A percentile compares a stretch with the other conserved stretches of the same genome.
Evolutionary conservation across 169 alveolate genomes (phyloP).

Genomic region (Sarcocystis neurona): DNA sequence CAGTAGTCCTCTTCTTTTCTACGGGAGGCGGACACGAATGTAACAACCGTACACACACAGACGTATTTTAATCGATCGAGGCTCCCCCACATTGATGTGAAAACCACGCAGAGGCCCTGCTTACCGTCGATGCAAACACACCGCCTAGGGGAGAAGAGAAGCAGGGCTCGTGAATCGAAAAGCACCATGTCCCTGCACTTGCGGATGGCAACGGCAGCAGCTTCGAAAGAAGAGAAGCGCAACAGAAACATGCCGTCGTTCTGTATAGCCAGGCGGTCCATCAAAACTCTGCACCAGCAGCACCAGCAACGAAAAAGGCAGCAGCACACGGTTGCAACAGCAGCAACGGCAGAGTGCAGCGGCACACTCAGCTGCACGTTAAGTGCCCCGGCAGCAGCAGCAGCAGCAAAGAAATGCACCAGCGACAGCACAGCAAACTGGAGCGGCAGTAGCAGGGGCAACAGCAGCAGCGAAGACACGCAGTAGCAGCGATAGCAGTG

Average conservation of each 20-base stretch:
- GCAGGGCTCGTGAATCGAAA: constrained; percentile 52
- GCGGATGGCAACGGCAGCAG: constrained; percentile 63
- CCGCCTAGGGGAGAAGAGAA: constrained; percentile 62
- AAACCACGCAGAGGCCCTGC: too few species aligned
- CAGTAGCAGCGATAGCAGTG: too few species aligned
- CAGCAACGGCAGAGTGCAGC: neutral
- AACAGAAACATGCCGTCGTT: constrained; percentile 59
- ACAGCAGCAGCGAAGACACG: too few species aligned
- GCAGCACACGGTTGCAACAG: neutral
- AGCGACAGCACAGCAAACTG: neutral
- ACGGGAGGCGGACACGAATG: too few species aligned
- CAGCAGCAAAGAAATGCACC: neutral
- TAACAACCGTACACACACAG: too few species aligned
- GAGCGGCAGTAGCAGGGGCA: neutral
- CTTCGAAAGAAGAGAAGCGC: constrained; percentile 61
- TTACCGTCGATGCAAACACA: constrained; percentile 58
- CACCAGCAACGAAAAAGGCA: too few species aligned
- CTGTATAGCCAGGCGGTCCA: constrained; percentile 51
- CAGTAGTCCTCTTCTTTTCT: too few species aligned
- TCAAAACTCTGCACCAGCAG: constrained; percentile 45
- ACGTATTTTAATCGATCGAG: too few species aligned
- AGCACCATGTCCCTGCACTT: constrained; percentile 57
- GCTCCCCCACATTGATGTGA: too few species aligned
- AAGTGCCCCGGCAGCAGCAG: neutral
- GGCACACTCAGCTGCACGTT: neutral